Percentiles rank a stretch among this genome's conserved stretches.
These are phyloP conservation scores for Hypoxylon sp. DNA, from an alignment of 2,329 filamentous ascomycete genomes.

Conservation along the genomic window DNA sequence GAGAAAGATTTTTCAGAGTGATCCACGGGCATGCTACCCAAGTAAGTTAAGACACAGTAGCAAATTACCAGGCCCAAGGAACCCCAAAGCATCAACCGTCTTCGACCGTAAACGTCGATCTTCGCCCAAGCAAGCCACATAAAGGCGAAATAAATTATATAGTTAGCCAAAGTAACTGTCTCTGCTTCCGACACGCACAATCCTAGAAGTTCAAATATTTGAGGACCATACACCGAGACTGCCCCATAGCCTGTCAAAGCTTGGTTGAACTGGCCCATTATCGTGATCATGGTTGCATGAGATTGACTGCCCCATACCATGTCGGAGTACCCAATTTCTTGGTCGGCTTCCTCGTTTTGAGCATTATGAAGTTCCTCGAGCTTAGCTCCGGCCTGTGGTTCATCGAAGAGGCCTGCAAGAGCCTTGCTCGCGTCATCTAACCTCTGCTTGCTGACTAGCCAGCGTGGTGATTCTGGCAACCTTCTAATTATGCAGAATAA, in stretches of 20 bases:
- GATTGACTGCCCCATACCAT: slow-evolving; percentile 72
- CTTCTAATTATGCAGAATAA: slow-evolving; percentile 66
- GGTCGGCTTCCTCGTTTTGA: slow-evolving; percentile 64
- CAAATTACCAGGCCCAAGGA: slow-evolving; percentile 63
- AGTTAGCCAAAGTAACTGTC: slow-evolving; percentile 72
- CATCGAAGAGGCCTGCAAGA: slow-evolving; percentile 64
- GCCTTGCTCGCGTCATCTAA: slow-evolving; percentile 66
- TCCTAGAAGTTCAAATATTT: slow-evolving; percentile 74
- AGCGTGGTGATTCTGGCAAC: slow-evolving; percentile 71
- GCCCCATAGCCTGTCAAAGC: slow-evolving; percentile 71
- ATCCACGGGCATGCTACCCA: slow-evolving; percentile 64
- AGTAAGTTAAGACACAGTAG: slow-evolving; percentile 67
- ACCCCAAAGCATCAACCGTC: slow-evolving; percentile 68
- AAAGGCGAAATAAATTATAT: slow-evolving; percentile 71
- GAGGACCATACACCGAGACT: slow-evolving; percentile 73
- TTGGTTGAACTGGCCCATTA: slow-evolving; percentile 76
- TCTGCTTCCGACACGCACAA: slow-evolving; percentile 67
- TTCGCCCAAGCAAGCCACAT: slow-evolving; percentile 74
- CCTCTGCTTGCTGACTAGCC: slow-evolving; percentile 67
- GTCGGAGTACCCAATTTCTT: slow-evolving; percentile 66
- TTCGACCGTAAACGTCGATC: slow-evolving; percentile 69
- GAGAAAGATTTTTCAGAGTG: slow-evolving; percentile 58
- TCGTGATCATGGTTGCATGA: slow-evolving; percentile 71
- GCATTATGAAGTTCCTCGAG: slow-evolving; percentile 65
- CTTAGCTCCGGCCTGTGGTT: slow-evolving; percentile 63